These are phyloP conservation scores for Buxus sempervirens DNA, from an alignment of 164 flowering plant genomes.

Conservation along the genomic window DNA sequence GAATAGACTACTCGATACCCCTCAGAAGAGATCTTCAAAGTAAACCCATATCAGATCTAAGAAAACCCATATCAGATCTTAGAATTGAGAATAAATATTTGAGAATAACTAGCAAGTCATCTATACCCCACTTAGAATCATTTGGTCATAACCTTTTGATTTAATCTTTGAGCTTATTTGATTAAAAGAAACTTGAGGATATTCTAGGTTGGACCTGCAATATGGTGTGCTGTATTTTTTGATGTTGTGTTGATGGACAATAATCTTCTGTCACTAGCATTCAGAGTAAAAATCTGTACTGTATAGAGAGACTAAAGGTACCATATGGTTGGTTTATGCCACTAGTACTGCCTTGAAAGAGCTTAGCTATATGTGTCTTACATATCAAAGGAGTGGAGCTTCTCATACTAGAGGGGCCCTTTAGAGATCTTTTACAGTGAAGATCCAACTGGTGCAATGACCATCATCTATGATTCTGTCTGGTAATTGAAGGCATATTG, in stretches of 20 bases:
- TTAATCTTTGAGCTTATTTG: no score
- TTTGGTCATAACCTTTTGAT: no score
- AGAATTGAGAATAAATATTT: neutral
- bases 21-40: conserved; percentile 10
- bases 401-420: neutral
- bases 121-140: no score
- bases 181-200: no score
- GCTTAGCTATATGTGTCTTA: conserved; percentile 5
- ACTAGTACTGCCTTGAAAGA: neutral
- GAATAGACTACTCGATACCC: conserved; percentile 37
- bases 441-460: no score
- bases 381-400: neutral
- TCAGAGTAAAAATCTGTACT: neutral
- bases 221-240: no score
- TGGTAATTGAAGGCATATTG: no score
- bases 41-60: neutral
- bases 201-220: no score
- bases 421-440: no score
- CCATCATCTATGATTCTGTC: no score
- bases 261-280: conserved; percentile 2
- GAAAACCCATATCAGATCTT: neutral
- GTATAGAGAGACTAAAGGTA: neutral
- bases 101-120: no score
- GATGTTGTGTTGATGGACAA: neutral
- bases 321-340: no score